Conservation (phyloP, 129 eudicot genomes). For the Solidago caesia region DNA sequence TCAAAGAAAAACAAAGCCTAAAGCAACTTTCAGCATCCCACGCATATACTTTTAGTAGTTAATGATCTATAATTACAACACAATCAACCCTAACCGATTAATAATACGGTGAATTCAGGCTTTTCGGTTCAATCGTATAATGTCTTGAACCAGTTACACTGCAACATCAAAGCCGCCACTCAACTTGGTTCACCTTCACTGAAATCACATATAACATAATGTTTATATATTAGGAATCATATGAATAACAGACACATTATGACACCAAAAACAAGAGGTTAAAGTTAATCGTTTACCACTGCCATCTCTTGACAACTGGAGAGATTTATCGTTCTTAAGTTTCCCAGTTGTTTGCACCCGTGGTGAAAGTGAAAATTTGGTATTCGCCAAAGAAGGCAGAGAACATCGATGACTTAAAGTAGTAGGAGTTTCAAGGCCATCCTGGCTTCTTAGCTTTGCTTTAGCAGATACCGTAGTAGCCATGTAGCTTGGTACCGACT, state of each 20-base stretch:
- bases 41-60: background rate
- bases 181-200: slow-evolving; percentile 40
- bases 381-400: slow-evolving; percentile 40
- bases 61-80: background rate
- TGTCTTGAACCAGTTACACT: slow-evolving; percentile 5
- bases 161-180: slow-evolving; percentile 45
- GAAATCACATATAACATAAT: slow-evolving; percentile 16
- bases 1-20: slow-evolving; percentile 1
- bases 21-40: slow-evolving; percentile 2
- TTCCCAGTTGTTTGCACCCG: slow-evolving; percentile 41
- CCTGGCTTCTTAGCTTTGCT: slow-evolving; percentile 60
- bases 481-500: slow-evolving; percentile 62
- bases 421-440: slow-evolving; percentile 34
- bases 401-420: slow-evolving; percentile 42
- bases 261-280: background rate
- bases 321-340: slow-evolving; percentile 39
- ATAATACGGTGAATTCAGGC: background rate
- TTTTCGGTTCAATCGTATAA: background rate
- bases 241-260: background rate
- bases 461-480: slow-evolving; percentile 60
- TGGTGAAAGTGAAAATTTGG: slow-evolving; percentile 37
- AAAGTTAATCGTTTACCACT: slow-evolving; percentile 23
- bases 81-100: background rate
- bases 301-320: slow-evolving; percentile 45
- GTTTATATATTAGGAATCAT: background rate